A percentile compares a stretch with the other conserved stretches of the same genome.
These are phyloP conservation scores for Aspergillus panamensis DNA, from an alignment of 495 filamentous ascomycete genomes.

Conservation along the genomic window DNA sequence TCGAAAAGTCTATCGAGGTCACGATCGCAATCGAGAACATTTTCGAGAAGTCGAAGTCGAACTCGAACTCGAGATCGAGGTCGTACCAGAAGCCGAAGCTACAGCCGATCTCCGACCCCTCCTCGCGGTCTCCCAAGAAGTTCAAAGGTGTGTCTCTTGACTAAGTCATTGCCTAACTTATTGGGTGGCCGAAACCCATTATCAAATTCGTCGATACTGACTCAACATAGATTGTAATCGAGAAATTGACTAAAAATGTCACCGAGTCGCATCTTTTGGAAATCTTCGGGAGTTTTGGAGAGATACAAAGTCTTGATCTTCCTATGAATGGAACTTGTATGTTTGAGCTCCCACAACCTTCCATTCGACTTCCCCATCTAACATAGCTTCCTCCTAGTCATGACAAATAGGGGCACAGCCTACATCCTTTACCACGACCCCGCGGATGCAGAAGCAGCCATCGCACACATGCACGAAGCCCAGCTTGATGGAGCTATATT, in stretches of 20 bases:
- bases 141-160: slow-evolving; percentile 50
- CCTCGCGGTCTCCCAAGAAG: slow-evolving; percentile 45
- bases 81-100: slow-evolving; percentile 43
- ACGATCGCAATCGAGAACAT: slow-evolving; percentile 29
- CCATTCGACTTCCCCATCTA: neutral
- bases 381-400: slow-evolving; percentile 51
- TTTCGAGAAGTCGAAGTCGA: slow-evolving; percentile 41
- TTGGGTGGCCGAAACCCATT: too few species aligned
- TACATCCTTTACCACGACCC: slow-evolving; percentile 83
- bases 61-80: slow-evolving; percentile 26
- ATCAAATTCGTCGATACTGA: neutral
- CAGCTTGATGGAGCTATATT: slow-evolving; percentile 86
- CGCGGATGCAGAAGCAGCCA: slow-evolving; percentile 79
- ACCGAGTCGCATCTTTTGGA: slow-evolving; percentile 83
- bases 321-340: slow-evolving; percentile 84
- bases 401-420: slow-evolving; percentile 88
- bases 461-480: slow-evolving; percentile 97
- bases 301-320: slow-evolving; percentile 80
- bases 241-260: slow-evolving; percentile 95
- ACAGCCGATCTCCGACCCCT: slow-evolving; percentile 48
- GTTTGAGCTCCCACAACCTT: slow-evolving; percentile 18
- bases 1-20: slow-evolving; percentile 46
- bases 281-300: slow-evolving; percentile 87
- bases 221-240: slow-evolving; percentile 76
- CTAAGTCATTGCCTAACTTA: neutral